Evolutionary conservation across 1,284 basidiomycete species (phyloP).

Genomic region (Dichomitus squalens): DNA sequence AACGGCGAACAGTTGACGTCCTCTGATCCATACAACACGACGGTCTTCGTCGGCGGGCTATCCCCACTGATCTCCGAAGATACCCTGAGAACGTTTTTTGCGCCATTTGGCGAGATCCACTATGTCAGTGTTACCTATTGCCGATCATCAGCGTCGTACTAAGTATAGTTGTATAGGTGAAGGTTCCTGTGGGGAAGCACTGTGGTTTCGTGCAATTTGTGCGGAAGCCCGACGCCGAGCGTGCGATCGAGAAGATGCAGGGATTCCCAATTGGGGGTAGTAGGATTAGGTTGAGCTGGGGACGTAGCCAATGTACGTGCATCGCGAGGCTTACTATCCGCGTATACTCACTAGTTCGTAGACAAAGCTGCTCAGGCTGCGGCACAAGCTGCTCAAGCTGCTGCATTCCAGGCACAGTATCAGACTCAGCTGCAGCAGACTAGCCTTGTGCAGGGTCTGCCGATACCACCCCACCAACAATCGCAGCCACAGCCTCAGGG

Average conservation of each 20-base stretch:
- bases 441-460: slow-evolving; percentile 6
- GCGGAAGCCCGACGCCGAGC: slow-evolving; percentile 87
- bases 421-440: slow-evolving; percentile 38
- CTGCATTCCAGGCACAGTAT: slow-evolving; percentile 59
- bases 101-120: slow-evolving; percentile 89
- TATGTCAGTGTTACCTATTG: slow-evolving; percentile 54
- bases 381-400: slow-evolving; percentile 77
- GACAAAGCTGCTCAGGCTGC: slow-evolving; percentile 88
- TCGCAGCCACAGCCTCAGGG: neutral
- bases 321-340: neutral
- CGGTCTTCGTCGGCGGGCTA: slow-evolving; percentile 89
- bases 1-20: slow-evolving; percentile 84
- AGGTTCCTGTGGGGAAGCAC: slow-evolving; percentile 93
- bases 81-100: slow-evolving; percentile 85
- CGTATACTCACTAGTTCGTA: slow-evolving; percentile 29
- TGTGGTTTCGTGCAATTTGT: slow-evolving; percentile 97
- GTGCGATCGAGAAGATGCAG: slow-evolving; percentile 95
- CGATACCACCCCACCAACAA: neutral
- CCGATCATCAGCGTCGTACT: slow-evolving; percentile 8
- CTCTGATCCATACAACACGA: slow-evolving; percentile 90
- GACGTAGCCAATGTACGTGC: slow-evolving; percentile 82
- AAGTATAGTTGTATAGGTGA: slow-evolving; percentile 58
- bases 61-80: slow-evolving; percentile 87
- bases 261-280: slow-evolving; percentile 92
- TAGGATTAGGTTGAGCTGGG: slow-evolving; percentile 91